Base-by-base conservation (phyloP, 1,139 yeast species). In the Suhomyces coccinellae region DNA sequence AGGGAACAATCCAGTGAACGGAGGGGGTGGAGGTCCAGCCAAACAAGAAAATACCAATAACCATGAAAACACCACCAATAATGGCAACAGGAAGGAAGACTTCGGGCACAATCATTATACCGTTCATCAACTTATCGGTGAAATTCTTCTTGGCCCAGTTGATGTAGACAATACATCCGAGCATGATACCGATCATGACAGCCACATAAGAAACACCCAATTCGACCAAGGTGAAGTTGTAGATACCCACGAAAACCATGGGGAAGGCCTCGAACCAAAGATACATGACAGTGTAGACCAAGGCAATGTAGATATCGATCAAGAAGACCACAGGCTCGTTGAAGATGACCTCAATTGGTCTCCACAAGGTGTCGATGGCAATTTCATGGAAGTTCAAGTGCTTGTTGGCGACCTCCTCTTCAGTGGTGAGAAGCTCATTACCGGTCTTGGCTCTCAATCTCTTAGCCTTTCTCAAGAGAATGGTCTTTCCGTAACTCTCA, bases 251-350 rank as follows among this genome's bases (percentile, higher is more conserved):
- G 51, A 75, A 81, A 1, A 79, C 80, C 41, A 81, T 69, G 8
- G 87, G 87, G 59, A 79, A 77, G 0, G 82, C 83, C 59, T 82
- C 87, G 53, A 82, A 79, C 71, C 78, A 82, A 40, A 81, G 64
- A 56, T 81, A 82, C 57, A 78, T 59, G 29, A 79, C 62, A 27
- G 83, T 74, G 59, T 82, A 82, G 15, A 77, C 69, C 55, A 82
- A 62, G 2, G 84, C 75, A 52, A 77, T 65, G 58, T 82, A 81
- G 16, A 77, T 28, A 53, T 81, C 65, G 54, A 75, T 65, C 60
- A 73, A 53, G 59, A 82, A 45, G 47, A 74, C 72, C 40, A 75
- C 71, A 34, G 79, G 75, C 62, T 79, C 75, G 51, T 61, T 59
- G 10, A 75, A 50, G 6, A 71, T 63, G 36, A 76, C 67, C 48